Evolutionary conservation across 1,284 basidiomycete species (phyloP).

Genomic region (Leccinum pachyderme): DNA sequence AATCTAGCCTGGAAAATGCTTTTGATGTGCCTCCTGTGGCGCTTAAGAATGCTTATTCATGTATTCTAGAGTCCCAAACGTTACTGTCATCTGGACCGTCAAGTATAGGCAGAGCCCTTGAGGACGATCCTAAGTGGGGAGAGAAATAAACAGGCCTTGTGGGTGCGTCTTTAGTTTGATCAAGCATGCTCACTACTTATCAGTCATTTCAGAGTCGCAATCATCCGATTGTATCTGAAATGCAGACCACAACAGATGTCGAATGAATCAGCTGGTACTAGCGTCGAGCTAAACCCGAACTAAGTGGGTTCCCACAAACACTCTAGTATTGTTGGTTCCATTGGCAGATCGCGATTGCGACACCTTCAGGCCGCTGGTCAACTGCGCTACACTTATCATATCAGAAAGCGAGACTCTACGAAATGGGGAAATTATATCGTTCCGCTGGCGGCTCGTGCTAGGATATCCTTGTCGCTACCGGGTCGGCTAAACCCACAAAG

Average conservation of each 20-base stretch:
- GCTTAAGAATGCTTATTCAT: neutral
- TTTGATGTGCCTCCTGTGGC: neutral
- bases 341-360: neutral
- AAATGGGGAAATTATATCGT: neutral
- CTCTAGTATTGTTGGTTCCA: neutral
- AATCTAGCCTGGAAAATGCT: neutral
- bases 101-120: neutral
- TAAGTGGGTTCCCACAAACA: neutral
- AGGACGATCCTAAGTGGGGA: neutral
- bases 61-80: neutral
- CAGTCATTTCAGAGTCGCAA: neutral
- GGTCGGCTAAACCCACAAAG: neutral
- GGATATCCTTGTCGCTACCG: neutral
- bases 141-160: neutral
- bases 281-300: neutral
- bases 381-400: constrained; percentile 1
- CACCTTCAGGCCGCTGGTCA: neutral
- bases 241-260: neutral
- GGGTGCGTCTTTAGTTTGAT: neutral
- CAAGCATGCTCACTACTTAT: neutral
- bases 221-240: neutral
- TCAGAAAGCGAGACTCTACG: neutral
- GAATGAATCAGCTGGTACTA: neutral
- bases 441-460: neutral
- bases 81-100: neutral